Evolutionary conservation across 176 grass and related monocot genomes (phyloP), one percentile per base, ranked within the genome.

Genomic region (Rhynchospora pubera): DNA sequence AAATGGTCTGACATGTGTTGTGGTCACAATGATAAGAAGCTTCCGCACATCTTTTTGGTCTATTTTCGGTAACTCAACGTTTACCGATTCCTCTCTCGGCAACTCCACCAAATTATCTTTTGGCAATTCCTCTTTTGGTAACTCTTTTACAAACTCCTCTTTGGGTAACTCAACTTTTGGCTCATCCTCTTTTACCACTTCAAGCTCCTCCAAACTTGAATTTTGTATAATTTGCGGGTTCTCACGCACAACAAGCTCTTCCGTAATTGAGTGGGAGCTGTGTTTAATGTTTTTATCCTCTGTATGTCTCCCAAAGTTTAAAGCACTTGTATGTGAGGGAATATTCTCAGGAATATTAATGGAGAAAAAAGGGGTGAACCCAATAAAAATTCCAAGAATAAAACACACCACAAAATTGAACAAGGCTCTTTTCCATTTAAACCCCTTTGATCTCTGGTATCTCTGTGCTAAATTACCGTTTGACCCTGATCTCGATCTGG

Each of bases 21-120:
- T 87, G 53, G 95, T 98, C 34, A 94, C 87, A 65, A 98, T 81
- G 58, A 98, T 98, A 47, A 98, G 87, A 85, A 94, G 92, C 82
- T 98, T 97, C 63, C 87, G 90, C 11, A 67, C 39, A 3, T 52
- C 24, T 44, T 85, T 85, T 1, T 89, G 85, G 3, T 79, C 59
- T 82, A 82, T 56, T 15, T 83, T 71, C 14, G 88, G 90, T 85
- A 92, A 87, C 53, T 83, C 87, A n/a, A 84, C 88, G 84, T 86
- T 79, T 80, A 86, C 76, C 76, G 86, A 87, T 57, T 87, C 88
- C 60, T 85, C 84, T 79, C 85, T 92, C 15, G 79, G 81, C 82
- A 86, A 86, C 59, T 82, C 61, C 60, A 73, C 48, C 1, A 80
- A 85, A 1, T 85, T 83, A 6, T 80, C 87, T 50, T 83, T 86